A percentile compares a stretch with the other conserved stretches of the same genome.
Evolutionary conservation across 2,329 filamentous ascomycete genomes (phyloP).

Genomic region (Alternaria ethzedia): DNA sequence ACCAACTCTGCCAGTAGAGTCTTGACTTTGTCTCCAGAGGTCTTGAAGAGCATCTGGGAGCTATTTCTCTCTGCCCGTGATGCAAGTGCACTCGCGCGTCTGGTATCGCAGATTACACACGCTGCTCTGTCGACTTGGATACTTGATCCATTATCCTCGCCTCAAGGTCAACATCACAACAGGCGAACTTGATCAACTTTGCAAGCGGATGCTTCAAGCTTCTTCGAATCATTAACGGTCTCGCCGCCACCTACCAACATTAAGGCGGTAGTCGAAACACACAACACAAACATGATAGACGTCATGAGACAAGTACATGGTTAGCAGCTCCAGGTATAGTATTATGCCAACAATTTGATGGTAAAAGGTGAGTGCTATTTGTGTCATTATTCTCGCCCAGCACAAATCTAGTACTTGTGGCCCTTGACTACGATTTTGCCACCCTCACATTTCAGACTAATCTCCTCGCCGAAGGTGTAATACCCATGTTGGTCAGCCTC

Average conservation of each 20-base stretch:
- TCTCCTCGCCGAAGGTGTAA: constrained; percentile 19
- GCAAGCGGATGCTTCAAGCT: neutral
- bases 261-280: neutral
- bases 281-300: neutral
- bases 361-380: neutral
- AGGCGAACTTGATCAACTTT: neutral
- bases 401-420: neutral
- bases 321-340: neutral
- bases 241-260: neutral
- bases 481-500: constrained; percentile 5
- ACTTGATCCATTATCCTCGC: neutral
- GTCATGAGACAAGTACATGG: neutral
- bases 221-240: neutral
- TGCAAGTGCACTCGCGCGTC: neutral
- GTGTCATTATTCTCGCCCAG: neutral
- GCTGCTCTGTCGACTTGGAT: neutral
- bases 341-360: neutral
- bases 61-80: neutral
- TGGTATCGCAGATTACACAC: neutral
- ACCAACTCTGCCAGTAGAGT: neutral
- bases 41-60: neutral
- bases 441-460: constrained; percentile 20
- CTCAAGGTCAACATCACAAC: neutral
- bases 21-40: neutral
- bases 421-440: constrained; percentile 18